Conservation (phyloP, 1,139 yeast genomes). For the Lodderomyces metapsilosis region DNA sequence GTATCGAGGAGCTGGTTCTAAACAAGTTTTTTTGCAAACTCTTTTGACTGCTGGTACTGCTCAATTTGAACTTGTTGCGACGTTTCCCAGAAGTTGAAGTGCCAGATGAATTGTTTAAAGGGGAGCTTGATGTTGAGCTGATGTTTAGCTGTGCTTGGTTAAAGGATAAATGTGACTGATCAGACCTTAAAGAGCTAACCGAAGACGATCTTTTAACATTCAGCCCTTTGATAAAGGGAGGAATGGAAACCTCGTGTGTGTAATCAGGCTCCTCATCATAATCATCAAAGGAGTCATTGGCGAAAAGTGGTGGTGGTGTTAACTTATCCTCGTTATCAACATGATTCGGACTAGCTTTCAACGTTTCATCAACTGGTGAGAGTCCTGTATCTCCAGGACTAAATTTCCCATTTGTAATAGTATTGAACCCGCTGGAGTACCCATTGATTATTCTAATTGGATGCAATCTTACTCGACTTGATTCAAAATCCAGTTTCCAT, state of each 20-base stretch:
- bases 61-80: not conserved
- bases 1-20: not conserved
- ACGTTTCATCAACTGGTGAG: not conserved
- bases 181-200: slow-evolving; percentile 11
- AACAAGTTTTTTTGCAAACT: not conserved
- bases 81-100: slow-evolving; percentile 1
- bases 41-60: not conserved
- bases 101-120: slow-evolving; percentile 5
- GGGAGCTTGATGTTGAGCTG: slow-evolving; percentile 9
- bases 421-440: not conserved
- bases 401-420: not conserved
- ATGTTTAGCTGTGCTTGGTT: slow-evolving; percentile 3
- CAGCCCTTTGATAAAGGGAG: not conserved
- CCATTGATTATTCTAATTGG: slow-evolving; percentile 1
- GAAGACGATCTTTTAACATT: slow-evolving; percentile 10
- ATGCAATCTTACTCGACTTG: not conserved
- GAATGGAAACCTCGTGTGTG: not conserved
- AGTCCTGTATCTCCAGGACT: not conserved
- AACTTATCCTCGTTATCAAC: not conserved
- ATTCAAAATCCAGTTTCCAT: slow-evolving; percentile 10
- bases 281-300: not conserved
- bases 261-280: not conserved
- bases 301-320: not conserved
- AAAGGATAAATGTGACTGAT: slow-evolving; percentile 11
- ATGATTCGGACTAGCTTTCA: slow-evolving; percentile 1